phyloP scores from a whole-genome alignment of 768 basidiomycete species.

The Tulasnella sp. region DNA sequence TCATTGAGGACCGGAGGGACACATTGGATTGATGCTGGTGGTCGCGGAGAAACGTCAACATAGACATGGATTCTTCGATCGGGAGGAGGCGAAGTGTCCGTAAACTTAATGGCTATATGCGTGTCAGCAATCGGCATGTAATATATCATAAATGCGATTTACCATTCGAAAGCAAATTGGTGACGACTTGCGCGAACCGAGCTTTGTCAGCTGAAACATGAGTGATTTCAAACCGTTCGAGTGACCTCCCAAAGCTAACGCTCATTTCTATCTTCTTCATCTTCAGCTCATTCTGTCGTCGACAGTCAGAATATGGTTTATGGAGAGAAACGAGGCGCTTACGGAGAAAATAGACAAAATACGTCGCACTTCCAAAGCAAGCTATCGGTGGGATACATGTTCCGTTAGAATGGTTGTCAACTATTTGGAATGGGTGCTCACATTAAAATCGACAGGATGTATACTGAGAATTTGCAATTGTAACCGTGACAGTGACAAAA shows the following conservation, averaged over 20 bases:
- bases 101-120: slow-evolving; percentile 26
- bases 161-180: slow-evolving; percentile 22
- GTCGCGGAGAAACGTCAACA: slow-evolving; percentile 24
- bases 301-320: background rate
- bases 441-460: slow-evolving; percentile 17
- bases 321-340: background rate
- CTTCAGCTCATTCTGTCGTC: slow-evolving; percentile 25
- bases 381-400: no score
- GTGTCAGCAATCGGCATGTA: slow-evolving; percentile 26
- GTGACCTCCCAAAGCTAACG: slow-evolving; percentile 25
- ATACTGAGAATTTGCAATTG: slow-evolving; percentile 26
- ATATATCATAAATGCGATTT: slow-evolving; percentile 19
- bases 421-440: slow-evolving; percentile 2
- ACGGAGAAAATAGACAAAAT: slow-evolving; percentile 26
- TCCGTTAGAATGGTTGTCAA: no score
- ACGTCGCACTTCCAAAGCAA: slow-evolving; percentile 24
- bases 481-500: slow-evolving; percentile 29
- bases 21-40: slow-evolving; percentile 24
- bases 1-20: slow-evolving; percentile 20
- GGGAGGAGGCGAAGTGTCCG: slow-evolving; percentile 21
- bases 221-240: slow-evolving; percentile 22
- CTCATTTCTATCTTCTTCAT: slow-evolving; percentile 28
- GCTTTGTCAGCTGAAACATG: slow-evolving; percentile 28
- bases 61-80: slow-evolving; percentile 25
- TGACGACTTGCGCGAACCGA: slow-evolving; percentile 27